Conservation (phyloP, 495 filamentous ascomycete genomes). For the Immersiella caudata region DNA sequence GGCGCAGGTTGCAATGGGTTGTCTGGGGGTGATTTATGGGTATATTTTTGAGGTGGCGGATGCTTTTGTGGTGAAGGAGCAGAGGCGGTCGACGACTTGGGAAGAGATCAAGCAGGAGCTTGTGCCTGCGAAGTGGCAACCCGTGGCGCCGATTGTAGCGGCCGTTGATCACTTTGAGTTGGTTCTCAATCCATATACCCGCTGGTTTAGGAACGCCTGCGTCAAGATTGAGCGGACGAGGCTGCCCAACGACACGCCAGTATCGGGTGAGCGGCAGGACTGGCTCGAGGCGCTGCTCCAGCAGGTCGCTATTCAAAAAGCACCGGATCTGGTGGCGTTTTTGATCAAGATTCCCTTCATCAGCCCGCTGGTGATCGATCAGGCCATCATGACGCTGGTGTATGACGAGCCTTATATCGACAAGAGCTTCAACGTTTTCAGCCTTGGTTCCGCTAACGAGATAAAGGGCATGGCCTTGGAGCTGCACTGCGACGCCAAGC, state of each 20-base stretch:
- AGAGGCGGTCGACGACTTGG: slow-evolving; percentile 18
- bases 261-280: slow-evolving; percentile 1
- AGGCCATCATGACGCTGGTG: slow-evolving; percentile 10
- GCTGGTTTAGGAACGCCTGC: neutral
- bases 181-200: slow-evolving; percentile 24
- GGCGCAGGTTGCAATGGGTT: slow-evolving; percentile 23
- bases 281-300: slow-evolving; percentile 2
- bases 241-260: neutral
- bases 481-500: slow-evolving; percentile 20
- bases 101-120: slow-evolving; percentile 16
- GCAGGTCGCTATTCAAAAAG: neutral
- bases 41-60: slow-evolving; percentile 18
- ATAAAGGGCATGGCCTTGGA: slow-evolving; percentile 21
- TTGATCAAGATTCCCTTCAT: slow-evolving; percentile 8
- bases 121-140: neutral
- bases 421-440: slow-evolving; percentile 21
- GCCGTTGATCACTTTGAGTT: slow-evolving; percentile 22
- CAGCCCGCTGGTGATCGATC: slow-evolving; percentile 6
- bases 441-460: slow-evolving; percentile 4
- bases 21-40: slow-evolving; percentile 25
- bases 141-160: slow-evolving; percentile 6
- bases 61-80: slow-evolving; percentile 19
- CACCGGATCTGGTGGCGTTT: slow-evolving; percentile 1
- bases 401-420: slow-evolving; percentile 21
- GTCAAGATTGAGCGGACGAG: slow-evolving; percentile 19